These are phyloP conservation scores for Aspergillus ostianus DNA, from an alignment of 495 filamentous ascomycete species.

Conservation along the genomic window DNA sequence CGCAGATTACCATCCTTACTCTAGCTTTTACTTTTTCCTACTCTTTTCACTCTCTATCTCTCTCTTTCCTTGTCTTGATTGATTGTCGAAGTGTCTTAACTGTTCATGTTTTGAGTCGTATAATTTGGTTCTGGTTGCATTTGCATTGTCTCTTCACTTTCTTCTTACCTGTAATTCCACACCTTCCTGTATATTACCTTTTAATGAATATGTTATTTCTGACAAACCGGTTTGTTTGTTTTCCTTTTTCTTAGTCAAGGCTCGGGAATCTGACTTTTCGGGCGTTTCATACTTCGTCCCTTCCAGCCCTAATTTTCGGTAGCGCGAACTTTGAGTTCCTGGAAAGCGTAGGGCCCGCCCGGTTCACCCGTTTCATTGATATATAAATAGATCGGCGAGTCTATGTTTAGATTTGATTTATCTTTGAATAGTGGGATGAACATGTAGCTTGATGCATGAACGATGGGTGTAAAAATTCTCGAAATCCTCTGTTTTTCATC, in stretches of 20 bases:
- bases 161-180: conserved; percentile 5
- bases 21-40: conserved; percentile 1
- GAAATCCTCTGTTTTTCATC: too few species aligned
- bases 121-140: background rate
- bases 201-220: background rate
- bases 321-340: too few species aligned
- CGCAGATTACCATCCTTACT: conserved; percentile 14
- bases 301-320: too few species aligned
- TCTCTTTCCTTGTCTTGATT: background rate
- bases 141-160: conserved; percentile 4
- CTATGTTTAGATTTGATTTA: too few species aligned
- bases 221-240: background rate
- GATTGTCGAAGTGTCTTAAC: background rate
- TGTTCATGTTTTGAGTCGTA: background rate
- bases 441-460: too few species aligned
- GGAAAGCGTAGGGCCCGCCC: too few species aligned
- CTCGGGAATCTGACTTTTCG: background rate
- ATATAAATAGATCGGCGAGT: too few species aligned
- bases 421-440: too few species aligned
- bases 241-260: background rate
- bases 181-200: background rate
- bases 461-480: too few species aligned
- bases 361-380: too few species aligned
- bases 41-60: background rate
- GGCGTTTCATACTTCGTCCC: background rate